Evolutionary conservation across 352 stramenopile genomes (phyloP).

Genomic region (Pythium folliculosum): DNA sequence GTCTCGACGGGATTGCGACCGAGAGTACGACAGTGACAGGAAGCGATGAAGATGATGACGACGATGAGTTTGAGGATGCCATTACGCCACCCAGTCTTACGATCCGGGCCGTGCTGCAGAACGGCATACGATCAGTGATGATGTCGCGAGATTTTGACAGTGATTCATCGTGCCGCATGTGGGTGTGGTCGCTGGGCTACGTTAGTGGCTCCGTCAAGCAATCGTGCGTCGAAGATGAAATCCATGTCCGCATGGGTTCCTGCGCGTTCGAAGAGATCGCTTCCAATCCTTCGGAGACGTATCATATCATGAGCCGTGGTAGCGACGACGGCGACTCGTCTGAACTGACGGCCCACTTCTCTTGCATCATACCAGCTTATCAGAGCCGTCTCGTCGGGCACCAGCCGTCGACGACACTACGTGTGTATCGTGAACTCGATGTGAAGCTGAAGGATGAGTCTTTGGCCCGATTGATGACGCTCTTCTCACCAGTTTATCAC

Average conservation of each 20-base stretch:
- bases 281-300: slow-evolving; percentile 33
- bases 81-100: slow-evolving; percentile 83
- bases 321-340: slow-evolving; percentile 4
- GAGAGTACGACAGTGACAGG: slow-evolving; percentile 17
- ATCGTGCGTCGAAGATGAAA: slow-evolving; percentile 84
- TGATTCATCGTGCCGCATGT: slow-evolving; percentile 30
- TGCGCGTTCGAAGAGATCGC: slow-evolving; percentile 45
- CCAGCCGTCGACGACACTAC: slow-evolving; percentile 57
- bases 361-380: slow-evolving; percentile 74
- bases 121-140: slow-evolving; percentile 60
- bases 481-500: slow-evolving; percentile 76
- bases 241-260: slow-evolving; percentile 64
- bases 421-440: slow-evolving; percentile 49
- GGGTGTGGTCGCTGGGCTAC: slow-evolving; percentile 61
- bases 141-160: slow-evolving; percentile 35
- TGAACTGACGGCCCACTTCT: slow-evolving; percentile 44
- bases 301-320: slow-evolving; percentile 23
- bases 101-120: slow-evolving; percentile 42
- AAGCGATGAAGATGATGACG: slow-evolving; percentile 55
- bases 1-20: slow-evolving; percentile 54
- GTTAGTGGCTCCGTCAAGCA: slow-evolving; percentile 65
- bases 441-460: slow-evolving; percentile 77
- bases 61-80: slow-evolving; percentile 88
- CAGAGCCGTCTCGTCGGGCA: slow-evolving; percentile 79
- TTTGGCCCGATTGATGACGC: slow-evolving; percentile 73